Evolutionary conservation across 164 flowering plant genomes (phyloP).

Genomic region (Dillenia suffruticosa): DNA sequence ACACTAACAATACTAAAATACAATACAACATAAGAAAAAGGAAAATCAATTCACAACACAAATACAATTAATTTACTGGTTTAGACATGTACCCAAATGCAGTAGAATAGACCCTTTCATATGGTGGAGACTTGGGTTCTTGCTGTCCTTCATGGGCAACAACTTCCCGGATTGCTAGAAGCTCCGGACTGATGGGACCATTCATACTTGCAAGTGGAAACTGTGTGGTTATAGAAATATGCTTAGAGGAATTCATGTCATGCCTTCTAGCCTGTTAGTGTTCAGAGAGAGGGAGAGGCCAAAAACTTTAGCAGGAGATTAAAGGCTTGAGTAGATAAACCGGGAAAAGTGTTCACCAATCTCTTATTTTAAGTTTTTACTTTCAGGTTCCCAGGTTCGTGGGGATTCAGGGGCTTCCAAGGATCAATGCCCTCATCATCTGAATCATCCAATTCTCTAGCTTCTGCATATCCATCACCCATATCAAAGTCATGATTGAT

Average conservation of each 20-base stretch:
- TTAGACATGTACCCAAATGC: neutral
- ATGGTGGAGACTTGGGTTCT: constrained; percentile 43
- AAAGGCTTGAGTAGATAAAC: neutral
- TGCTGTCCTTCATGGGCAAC: constrained; percentile 22
- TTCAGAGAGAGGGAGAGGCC: constrained; percentile 4
- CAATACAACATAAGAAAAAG: too few species aligned
- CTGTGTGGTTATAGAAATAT: constrained; percentile 23
- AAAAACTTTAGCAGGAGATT: neutral
- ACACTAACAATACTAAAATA: too few species aligned
- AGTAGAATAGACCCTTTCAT: constrained; percentile 59
- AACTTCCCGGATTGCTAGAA: constrained; percentile 56
- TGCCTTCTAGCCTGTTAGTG: constrained; percentile 56
- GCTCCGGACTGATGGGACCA: constrained; percentile 64
- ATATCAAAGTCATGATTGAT: constrained; percentile 29
- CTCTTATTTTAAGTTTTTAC: constrained; percentile 78
- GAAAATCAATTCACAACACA: too few species aligned
- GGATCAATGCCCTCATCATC: constrained; percentile 67
- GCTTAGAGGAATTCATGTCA: constrained; percentile 22
- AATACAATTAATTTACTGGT: too few species aligned
- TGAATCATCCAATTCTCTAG: constrained; percentile 27
- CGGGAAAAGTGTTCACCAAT: constrained; percentile 23
- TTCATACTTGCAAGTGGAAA: constrained; percentile 73
- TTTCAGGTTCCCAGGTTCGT: constrained; percentile 86
- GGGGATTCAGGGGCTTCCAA: constrained; percentile 96
- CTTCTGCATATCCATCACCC: constrained; percentile 37